Evolutionary conservation across 768 basidiomycete genomes (phyloP), one percentile per base, ranked within the genome.

Genomic region (Termitomyces sp.): DNA sequence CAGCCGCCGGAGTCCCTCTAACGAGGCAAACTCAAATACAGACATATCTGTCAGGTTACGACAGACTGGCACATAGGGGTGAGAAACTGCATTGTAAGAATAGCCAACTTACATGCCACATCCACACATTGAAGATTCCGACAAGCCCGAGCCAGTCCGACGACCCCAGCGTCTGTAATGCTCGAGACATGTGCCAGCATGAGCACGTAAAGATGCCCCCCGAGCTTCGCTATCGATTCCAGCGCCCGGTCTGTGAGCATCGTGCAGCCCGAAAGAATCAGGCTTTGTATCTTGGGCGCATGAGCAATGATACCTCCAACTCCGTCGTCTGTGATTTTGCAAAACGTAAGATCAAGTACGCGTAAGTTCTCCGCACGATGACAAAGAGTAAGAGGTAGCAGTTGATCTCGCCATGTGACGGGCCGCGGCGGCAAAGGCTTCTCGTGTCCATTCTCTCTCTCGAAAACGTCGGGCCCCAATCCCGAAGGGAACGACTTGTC

Each of bases 1-100:
- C 47, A 98, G 78, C 20, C 91, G 83, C 57, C 85, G 86, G 36
- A 98, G 79, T 30, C 81, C 80, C 24, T 80, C 76, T 50, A 95
- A 76, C 18, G 78, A 76, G 8, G 89, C 87, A 47, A 97, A 73
- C 75, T 94, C 93, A 66, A 88, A 83, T 24, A 95, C 85, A 49
- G 87, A 82, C 78, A 91, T 80, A 70, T 98, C 94, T 59, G 93
- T 95, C 58, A 98, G 74, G 59, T 84, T 81, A 31, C 86, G 80
- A 74, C 93, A 95, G 74, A 89, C 91, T 93, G 16, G 61, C 49
- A 66, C 54, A 56, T 34, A 33, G 58, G 58, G n/a, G 39, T 55
- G 36, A 56, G 44, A 54, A 48, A 44, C 36, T 46, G 1, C 34
- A 4, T 20, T 50, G 61, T 24, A 62, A 47, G 49, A 56, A 16